These are phyloP conservation scores for Phytopythium delawarense DNA, from an alignment of 352 stramenopile species.

Conservation along the genomic window DNA sequence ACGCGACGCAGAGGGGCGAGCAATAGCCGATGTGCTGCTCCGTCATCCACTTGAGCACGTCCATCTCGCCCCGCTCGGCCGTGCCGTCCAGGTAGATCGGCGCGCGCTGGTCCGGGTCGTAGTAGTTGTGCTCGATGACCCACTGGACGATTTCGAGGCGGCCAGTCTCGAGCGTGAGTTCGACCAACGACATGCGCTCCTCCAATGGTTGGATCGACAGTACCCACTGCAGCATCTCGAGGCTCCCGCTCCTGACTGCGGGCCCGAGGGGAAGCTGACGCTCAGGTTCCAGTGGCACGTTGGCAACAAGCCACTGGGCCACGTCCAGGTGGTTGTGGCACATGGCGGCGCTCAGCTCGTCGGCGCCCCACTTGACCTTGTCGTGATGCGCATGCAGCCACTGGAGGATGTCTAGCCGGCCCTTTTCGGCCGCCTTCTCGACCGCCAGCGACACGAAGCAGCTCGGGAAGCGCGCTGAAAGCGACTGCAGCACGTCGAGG, in stretches of 20 bases:
- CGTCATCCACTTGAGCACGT: slow-evolving; percentile 18
- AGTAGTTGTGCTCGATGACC: slow-evolving; percentile 14
- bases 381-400: slow-evolving; percentile 37
- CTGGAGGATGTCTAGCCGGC: slow-evolving; percentile 35
- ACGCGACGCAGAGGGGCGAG: background rate
- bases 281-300: slow-evolving; percentile 10
- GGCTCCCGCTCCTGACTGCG: slow-evolving; percentile 14
- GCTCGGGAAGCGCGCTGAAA: slow-evolving; percentile 18
- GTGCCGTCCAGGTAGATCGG: slow-evolving; percentile 18
- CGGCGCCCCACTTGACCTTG: background rate
- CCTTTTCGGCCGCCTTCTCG: slow-evolving; percentile 6
- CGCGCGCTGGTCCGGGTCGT: slow-evolving; percentile 12
- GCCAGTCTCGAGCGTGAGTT: slow-evolving; percentile 19
- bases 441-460: slow-evolving; percentile 21
- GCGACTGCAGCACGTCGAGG: slow-evolving; percentile 22
- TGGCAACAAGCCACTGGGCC: slow-evolving; percentile 8
- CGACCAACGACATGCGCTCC: slow-evolving; percentile 8
- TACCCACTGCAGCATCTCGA: slow-evolving; percentile 25
- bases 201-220: background rate
- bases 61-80: slow-evolving; percentile 14
- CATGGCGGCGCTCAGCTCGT: background rate
- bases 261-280: background rate
- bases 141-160: slow-evolving; percentile 22
- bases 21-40: background rate
- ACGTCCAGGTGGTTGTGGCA: slow-evolving; percentile 1